Conservation (phyloP, 805 yeast species). For the Zygosaccharomyces rouxii region DNA sequence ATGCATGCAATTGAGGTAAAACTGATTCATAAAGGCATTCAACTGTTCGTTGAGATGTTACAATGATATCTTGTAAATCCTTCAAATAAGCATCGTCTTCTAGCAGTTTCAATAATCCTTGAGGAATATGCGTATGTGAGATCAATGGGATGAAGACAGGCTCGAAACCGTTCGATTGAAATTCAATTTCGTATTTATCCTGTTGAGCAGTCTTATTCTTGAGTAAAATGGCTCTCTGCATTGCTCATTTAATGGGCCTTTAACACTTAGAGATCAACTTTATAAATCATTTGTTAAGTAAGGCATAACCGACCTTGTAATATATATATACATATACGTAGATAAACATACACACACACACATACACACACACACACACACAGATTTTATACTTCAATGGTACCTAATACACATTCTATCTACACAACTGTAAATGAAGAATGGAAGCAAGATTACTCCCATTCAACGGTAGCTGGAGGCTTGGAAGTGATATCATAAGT, state of each 20-base stretch:
- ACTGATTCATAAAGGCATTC: conserved; percentile 60
- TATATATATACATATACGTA: background rate
- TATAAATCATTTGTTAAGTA: background rate
- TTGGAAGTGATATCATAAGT: conserved; percentile 97
- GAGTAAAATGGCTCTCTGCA: conserved; percentile 45
- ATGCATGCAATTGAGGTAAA: conserved; percentile 21
- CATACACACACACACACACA: background rate
- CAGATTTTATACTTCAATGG: background rate
- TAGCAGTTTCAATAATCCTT: conserved; percentile 43
- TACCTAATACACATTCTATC: background rate
- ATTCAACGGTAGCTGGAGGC: conserved; percentile 99
- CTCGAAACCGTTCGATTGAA: conserved; percentile 36
- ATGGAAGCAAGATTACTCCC: conserved; percentile 61
- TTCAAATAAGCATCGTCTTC: conserved; percentile 40
- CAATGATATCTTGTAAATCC: conserved; percentile 51
- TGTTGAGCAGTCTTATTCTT: conserved; percentile 67
- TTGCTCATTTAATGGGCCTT: background rate
- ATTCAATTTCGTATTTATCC: conserved; percentile 58
- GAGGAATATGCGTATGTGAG: conserved; percentile 53
- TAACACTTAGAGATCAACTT: background rate
- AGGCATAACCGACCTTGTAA: background rate
- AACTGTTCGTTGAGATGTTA: conserved; percentile 90
- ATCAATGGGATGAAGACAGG: conserved; percentile 70
- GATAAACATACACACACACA: background rate
- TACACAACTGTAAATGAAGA: background rate